Base-by-base conservation (phyloP, 805 yeast species). In the Sugiyamaella smithiae region DNA sequence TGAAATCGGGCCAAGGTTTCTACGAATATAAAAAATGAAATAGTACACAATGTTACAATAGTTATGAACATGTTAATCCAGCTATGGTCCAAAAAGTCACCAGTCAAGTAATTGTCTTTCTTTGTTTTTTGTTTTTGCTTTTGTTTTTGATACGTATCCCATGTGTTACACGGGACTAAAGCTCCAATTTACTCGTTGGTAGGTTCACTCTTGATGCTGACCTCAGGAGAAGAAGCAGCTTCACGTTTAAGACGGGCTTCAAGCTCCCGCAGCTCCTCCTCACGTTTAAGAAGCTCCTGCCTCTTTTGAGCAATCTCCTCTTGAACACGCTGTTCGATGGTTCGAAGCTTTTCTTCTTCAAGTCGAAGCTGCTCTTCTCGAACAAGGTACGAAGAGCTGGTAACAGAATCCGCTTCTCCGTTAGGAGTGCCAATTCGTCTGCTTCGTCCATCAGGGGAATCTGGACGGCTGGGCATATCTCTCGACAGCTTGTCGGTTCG, bases 331-430 rank as follows among this genome's bases (percentile, higher is more conserved):
- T 84, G 88, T 69, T 89, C 97, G 65, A 86, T 87, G 38, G 87
- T 85, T 61, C 77, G 82, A 62, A 89, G 75, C 69, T 95, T 79
- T 68, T 87, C 96, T 69, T 89, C 97, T 68, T 89, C 97, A 46
- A 84, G 72, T 60, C 86, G 82, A 60, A 88, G 85, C 69, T 88
- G 95, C 68, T 88, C 96, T 67, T 89, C 97, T 67, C 91, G 86
- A 33, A 81, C 79, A 45, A 76, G 57, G 53, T 76, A 77, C 4
- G 78, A 73, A 49, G 68, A 75, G 40, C 67, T 65, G 49, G 63
- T 63, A 24, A 48, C 41, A n/a, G 53, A 44, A 7, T 53, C 58
- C 19, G 31, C 41, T 12, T 52, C 50, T 33, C 54, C 55, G 19
- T 49, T 29, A 16, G 55, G 26, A 35, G 53, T 31, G 20, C 40